phyloP scores from a whole-genome alignment of 2,329 filamentous ascomycete species.

The Aureobasidium lini region DNA sequence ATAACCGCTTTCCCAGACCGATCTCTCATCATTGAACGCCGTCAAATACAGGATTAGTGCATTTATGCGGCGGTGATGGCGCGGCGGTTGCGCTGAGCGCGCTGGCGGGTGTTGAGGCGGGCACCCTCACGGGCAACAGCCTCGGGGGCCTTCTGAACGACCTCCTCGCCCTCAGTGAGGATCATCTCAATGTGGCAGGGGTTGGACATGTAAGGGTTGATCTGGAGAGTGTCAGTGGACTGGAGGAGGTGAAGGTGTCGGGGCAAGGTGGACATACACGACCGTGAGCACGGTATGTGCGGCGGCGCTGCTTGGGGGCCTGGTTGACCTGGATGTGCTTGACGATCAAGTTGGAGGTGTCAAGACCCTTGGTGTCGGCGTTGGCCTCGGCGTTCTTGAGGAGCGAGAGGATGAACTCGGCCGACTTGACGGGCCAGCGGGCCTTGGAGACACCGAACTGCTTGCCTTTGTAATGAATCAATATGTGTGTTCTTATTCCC shows the following conservation, averaged over 20 bases:
- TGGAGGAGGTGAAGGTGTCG: neutral
- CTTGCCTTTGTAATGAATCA: constrained; percentile 62
- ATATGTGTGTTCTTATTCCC: constrained; percentile 23
- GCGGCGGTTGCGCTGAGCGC: constrained; percentile 58
- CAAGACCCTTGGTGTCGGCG: constrained; percentile 92
- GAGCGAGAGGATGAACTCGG: constrained; percentile 93
- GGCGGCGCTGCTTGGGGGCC: constrained; percentile 97
- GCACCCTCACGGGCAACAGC: constrained; percentile 46
- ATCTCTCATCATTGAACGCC: neutral
- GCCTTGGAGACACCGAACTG: constrained; percentile 96
- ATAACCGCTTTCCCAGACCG: constrained; percentile 6
- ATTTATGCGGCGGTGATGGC: constrained; percentile 45
- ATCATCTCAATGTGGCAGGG: constrained; percentile 99
- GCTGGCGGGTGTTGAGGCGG: constrained; percentile 86
- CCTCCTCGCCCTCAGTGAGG: constrained; percentile 95
- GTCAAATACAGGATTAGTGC: neutral
- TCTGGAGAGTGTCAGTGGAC: constrained; percentile 46
- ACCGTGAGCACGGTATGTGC: constrained; percentile 99
- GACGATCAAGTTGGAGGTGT: constrained; percentile 94
- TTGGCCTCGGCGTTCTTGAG: constrained; percentile 97
- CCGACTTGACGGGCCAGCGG: constrained; percentile 98
- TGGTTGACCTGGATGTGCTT: constrained; percentile 99
- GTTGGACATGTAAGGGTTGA: constrained; percentile 99
- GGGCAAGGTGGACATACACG: constrained; percentile 64
- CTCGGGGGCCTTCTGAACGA: constrained; percentile 79